Evolutionary conservation across 2,329 filamentous ascomycete species (phyloP), one percentile per base, ranked within the genome.

Genomic region (Xylaria polymorpha): DNA sequence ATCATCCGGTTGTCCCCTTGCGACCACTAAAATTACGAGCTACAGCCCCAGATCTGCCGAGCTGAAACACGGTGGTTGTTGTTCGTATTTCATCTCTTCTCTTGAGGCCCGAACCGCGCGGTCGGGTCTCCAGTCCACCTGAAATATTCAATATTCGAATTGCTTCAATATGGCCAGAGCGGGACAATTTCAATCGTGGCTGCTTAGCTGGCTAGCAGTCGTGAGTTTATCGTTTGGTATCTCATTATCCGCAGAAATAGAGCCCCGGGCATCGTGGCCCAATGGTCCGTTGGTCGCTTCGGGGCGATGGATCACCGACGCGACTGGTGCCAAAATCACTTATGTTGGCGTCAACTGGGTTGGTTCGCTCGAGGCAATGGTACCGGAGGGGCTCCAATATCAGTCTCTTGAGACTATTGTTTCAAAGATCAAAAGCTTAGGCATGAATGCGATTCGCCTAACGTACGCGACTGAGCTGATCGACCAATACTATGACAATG

Each of bases 391-490:
- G 2, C 82, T 91, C 0, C 88, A 91, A 74, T 89, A 89, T 77
- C 84, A 85, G 41, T 90, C 88, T 0, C 81, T 91, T 50, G 80
- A 83, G 43, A 79, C 78, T 2, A 87, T 91, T 35, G 85, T 90
- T 0, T 78, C 83, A 0, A 84, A 84, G 76, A 83, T 90, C 72
- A 89, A 88, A 72, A 83, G 83, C 66, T 74, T 90, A 1, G 88
- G 88, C n/a, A 87, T 91, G 83, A 91, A 91, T 72, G 84, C 86
- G 0, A 84, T 91, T 37, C 87, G 89, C 0, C 79, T 91, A 12
- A 90, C 88, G 0, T 91, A 86, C 62, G 88, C 89, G 2, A 91
- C 86, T 65, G 85, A 91, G 75, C 87, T 91, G 85, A 81, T 91
- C 56, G 89, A 91, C 70, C 82, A 88, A 74, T 87, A 87, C 64